These are phyloP conservation scores for Solidago caesia DNA, from an alignment of 129 eudicot species.

Conservation along the genomic window DNA sequence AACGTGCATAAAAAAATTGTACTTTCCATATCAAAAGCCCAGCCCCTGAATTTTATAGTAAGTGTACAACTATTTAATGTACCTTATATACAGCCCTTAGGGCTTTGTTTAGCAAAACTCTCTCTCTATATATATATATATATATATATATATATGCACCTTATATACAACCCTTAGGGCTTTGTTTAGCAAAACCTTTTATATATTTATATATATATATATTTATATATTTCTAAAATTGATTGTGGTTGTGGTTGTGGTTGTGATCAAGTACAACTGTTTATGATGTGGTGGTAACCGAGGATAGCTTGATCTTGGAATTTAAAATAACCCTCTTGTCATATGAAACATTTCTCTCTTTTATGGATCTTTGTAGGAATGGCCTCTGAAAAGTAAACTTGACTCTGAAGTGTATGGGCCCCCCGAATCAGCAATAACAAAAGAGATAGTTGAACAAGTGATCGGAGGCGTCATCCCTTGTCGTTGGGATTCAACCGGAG, in stretches of 20 bases:
- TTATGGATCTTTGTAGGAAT: slow-evolving; percentile 45
- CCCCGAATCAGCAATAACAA: slow-evolving; percentile 65
- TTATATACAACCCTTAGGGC: too few species aligned
- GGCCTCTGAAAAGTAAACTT: slow-evolving; percentile 72
- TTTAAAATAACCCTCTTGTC: neutral
- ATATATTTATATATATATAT: neutral
- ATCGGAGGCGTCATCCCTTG: slow-evolving; percentile 44
- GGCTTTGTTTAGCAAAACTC: too few species aligned
- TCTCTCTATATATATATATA: too few species aligned
- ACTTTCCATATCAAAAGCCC: too few species aligned
- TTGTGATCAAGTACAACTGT: neutral
- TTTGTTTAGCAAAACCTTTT: too few species aligned
- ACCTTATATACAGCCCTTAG: too few species aligned
- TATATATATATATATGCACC: too few species aligned
- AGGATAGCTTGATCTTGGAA: neutral
- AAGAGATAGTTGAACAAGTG: slow-evolving; percentile 45
- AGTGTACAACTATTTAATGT: too few species aligned
- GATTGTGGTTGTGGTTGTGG: too few species aligned
- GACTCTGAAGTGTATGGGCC: slow-evolving; percentile 68
- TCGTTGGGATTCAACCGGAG: slow-evolving; percentile 49
- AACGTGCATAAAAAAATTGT: too few species aligned
- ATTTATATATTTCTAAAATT: too few species aligned
- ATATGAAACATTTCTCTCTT: neutral
- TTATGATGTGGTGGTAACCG: neutral
- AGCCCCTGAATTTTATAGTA: too few species aligned